Percentiles rank a stretch among this genome's conserved stretches.
Evolutionary conservation across 768 basidiomycete species (phyloP).

Genomic region (Leccinum variicolor): DNA sequence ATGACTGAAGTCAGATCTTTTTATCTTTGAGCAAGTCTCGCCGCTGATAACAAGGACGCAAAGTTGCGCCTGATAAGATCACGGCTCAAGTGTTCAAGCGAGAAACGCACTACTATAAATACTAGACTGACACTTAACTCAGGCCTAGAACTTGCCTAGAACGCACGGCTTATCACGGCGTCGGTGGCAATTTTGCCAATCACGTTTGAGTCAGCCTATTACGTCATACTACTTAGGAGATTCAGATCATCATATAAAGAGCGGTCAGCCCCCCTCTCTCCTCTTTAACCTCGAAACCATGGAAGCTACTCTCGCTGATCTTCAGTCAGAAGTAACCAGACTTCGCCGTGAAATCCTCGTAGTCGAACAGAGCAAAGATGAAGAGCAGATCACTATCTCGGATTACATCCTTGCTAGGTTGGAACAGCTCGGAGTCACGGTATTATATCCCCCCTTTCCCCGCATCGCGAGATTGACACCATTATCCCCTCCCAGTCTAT

Average conservation of each 20-base stretch:
- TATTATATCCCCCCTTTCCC: constrained; percentile 24
- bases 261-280: neutral
- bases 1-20: too few species aligned
- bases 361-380: constrained; percentile 22
- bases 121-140: too few species aligned
- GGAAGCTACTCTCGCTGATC: constrained; percentile 12
- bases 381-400: constrained; percentile 48
- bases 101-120: too few species aligned
- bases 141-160: neutral
- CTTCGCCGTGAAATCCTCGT: constrained; percentile 47
- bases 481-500: constrained; percentile 46
- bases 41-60: too few species aligned
- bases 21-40: too few species aligned
- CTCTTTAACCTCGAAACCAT: constrained; percentile 5
- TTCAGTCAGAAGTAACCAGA: constrained; percentile 45
- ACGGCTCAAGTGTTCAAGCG: too few species aligned
- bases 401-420: constrained; percentile 62
- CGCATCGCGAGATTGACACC: neutral
- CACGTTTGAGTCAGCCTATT: neutral
- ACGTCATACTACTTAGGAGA: neutral
- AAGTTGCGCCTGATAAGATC: too few species aligned
- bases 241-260: neutral
- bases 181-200: neutral
- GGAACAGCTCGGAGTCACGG: constrained; percentile 62
- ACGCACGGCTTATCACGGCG: neutral